Base-by-base conservation (phyloP, 306 rosid species). In the Cicer arietinum region DNA sequence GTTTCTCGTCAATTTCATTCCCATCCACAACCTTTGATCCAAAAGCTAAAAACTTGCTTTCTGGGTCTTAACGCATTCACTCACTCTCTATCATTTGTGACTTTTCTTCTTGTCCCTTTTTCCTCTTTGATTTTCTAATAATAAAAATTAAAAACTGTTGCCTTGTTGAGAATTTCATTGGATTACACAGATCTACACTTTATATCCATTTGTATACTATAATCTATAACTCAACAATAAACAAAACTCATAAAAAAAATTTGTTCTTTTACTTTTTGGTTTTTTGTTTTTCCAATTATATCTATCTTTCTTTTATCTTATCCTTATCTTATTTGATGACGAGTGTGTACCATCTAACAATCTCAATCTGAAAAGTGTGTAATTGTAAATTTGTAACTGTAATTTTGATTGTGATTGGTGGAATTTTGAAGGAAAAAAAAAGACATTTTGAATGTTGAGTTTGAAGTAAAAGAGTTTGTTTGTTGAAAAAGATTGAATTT, bases 101-200 rank as follows among this genome's bases (percentile, higher is more conserved):
- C 35, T 25, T 46, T 47, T 42, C 13, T 35, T 25, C 35, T 25
- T 25, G 4, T 25, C 4, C 35, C 35, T 25, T 25, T 13, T 74
- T 48, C 2, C 3, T 75, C 22, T 16, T n/a, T 66, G 41, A 56
- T 73, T 67, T 48, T 66, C 8, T 7, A 10, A 41, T 51, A 18
- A 4, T 25, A 58, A 58, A 42, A 41, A 14, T 14, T 35, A 8
- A 45, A 65, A 65, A 1, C 25, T 25, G 37, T 77, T 17, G 4
- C 8, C 39, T 50, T 69, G 30, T 68, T 51, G 35, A 16, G 6
- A 44, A 56, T 45, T 58, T 7, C 51, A 17, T 52, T 71, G 59
- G 60, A 81, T 81, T 81, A 77, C 39, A 42, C 56, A 81, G 85
- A 81, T 81, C 82, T 81, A 10, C 82, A 62, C 76, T 57, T 76